Conservation (phyloP, 768 basidiomycete genomes). For the Albatrellus ellisii region DNA sequence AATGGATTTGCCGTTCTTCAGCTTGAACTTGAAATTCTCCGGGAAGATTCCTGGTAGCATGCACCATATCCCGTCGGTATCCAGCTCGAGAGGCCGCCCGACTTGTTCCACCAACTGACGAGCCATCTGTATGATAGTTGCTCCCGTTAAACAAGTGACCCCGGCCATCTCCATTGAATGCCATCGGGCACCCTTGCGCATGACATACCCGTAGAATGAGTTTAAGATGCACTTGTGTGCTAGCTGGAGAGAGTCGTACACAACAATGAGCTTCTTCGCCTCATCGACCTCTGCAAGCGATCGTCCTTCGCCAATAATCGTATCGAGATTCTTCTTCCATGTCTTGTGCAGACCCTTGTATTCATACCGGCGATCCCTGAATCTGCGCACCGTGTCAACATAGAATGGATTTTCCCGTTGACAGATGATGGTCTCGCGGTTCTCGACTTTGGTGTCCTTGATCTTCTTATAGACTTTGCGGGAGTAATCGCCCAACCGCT, state of each 20-base stretch:
- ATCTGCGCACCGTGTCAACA: slow-evolving; percentile 93
- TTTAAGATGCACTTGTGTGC: slow-evolving; percentile 99
- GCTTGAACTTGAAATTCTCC: slow-evolving; percentile 94
- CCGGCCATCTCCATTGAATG: slow-evolving; percentile 99
- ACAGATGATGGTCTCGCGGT: slow-evolving; percentile 89
- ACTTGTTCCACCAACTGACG: slow-evolving; percentile 95
- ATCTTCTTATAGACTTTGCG: slow-evolving; percentile 98
- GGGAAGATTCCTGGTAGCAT: slow-evolving; percentile 98
- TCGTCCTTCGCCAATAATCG: slow-evolving; percentile 47
- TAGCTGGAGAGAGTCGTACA: slow-evolving; percentile 96
- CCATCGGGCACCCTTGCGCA: slow-evolving; percentile 99
- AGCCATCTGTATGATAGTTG: slow-evolving; percentile 98
- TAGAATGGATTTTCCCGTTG: slow-evolving; percentile 99
- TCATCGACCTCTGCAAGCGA: slow-evolving; percentile 84
- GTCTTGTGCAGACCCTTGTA: slow-evolving; percentile 98
- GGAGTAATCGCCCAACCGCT: slow-evolving; percentile 96
- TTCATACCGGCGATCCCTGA: slow-evolving; percentile 95
- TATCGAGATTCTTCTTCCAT: slow-evolving; percentile 97
- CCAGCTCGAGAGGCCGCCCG: slow-evolving; percentile 90
- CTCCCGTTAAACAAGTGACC: slow-evolving; percentile 95
- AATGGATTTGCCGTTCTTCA: slow-evolving; percentile 77
- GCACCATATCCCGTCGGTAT: slow-evolving; percentile 99
- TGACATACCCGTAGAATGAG: slow-evolving; percentile 99
- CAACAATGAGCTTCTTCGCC: slow-evolving; percentile 97
- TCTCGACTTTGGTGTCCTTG: slow-evolving; percentile 93